Evolutionary conservation across 345 rosid species (phyloP).

Genomic region (Citrus mangshanensis): DNA sequence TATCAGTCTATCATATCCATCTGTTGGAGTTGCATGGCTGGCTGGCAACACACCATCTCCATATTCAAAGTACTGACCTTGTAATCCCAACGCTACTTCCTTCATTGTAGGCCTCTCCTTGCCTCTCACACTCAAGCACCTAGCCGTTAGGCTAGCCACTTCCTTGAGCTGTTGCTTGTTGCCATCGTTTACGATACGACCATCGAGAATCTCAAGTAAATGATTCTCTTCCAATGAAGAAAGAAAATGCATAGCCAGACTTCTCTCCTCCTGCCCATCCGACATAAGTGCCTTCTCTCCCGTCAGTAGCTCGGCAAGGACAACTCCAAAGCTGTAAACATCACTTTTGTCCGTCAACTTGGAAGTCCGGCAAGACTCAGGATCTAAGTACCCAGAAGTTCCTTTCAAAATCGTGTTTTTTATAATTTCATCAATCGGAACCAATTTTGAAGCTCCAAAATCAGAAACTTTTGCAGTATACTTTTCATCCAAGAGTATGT

Average conservation of each 20-base stretch:
- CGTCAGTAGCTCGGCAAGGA: slow-evolving; percentile 10
- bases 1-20: too few relatives aligned
- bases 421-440: slow-evolving; percentile 18
- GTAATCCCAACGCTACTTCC: slow-evolving; percentile 23
- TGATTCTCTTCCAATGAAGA: slow-evolving; percentile 8
- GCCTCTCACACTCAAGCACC: slow-evolving; percentile 23
- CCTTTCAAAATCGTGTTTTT: slow-evolving; percentile 24
- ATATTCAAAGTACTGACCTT: background rate
- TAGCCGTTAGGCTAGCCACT: slow-evolving; percentile 17
- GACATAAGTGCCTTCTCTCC: slow-evolving; percentile 4
- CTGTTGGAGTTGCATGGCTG: too few relatives aligned
- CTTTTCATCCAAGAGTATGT: too few relatives aligned
- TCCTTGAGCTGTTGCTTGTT: slow-evolving; percentile 1
- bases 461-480: too few relatives aligned
- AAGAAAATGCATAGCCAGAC: slow-evolving; percentile 12
- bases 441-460: slow-evolving; percentile 13
- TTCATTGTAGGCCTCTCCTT: slow-evolving; percentile 36
- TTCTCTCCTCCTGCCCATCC: slow-evolving; percentile 8
- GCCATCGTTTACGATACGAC: background rate
- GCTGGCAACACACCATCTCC: too few relatives aligned
- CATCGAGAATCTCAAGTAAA: slow-evolving; percentile 11
- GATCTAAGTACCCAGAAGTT: slow-evolving; percentile 30
- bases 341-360: slow-evolving; percentile 23
- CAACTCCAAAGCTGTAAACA: slow-evolving; percentile 22
- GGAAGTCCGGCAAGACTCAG: slow-evolving; percentile 21